phyloP scores from a whole-genome alignment of 208 protist species.

The Acanthamoeba divionensis region DNA sequence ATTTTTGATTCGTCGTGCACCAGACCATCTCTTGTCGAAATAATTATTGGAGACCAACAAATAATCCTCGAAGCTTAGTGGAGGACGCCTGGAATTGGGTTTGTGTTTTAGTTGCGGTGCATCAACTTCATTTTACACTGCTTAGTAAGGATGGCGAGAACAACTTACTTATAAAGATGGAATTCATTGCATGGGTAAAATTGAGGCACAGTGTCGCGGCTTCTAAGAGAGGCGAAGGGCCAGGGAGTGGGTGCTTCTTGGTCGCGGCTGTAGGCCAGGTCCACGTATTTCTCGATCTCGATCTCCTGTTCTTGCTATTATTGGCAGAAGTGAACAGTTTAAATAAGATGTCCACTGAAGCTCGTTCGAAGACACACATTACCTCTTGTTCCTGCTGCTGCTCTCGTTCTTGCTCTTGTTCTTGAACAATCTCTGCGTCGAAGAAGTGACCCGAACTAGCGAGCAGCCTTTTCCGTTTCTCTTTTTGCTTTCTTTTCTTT shows the following conservation, averaged over 20 bases:
- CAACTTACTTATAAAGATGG: conserved; percentile 31
- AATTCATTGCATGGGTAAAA: conserved; percentile 54
- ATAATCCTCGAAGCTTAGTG: conserved; percentile 76
- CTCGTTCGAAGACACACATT: background rate
- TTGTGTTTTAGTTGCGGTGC: background rate
- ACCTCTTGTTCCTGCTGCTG: conserved; percentile 72
- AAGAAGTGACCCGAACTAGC: conserved; percentile 61
- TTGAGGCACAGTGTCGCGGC: conserved; percentile 61
- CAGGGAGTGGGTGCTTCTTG: conserved; percentile 87
- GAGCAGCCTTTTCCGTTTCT: conserved; percentile 37
- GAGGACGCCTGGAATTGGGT: background rate
- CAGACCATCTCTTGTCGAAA: conserved; percentile 86
- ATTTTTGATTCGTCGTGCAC: conserved; percentile 88
- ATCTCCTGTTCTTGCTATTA: conserved; percentile 78
- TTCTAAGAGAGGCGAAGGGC: conserved; percentile 58
- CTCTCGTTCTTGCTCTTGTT: conserved; percentile 67
- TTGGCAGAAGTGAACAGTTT: background rate
- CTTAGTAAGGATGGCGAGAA: background rate
- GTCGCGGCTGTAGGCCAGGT: conserved; percentile 83
- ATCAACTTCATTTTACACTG: background rate
- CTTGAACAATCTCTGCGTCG: conserved; percentile 70
- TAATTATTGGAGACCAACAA: conserved; percentile 89
- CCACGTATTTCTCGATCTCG: conserved; percentile 77
- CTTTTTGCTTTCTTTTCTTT: conserved; percentile 45
- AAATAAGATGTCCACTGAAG: background rate